Conservation (phyloP, 331 rosid species). For the Quercus phellos region DNA sequence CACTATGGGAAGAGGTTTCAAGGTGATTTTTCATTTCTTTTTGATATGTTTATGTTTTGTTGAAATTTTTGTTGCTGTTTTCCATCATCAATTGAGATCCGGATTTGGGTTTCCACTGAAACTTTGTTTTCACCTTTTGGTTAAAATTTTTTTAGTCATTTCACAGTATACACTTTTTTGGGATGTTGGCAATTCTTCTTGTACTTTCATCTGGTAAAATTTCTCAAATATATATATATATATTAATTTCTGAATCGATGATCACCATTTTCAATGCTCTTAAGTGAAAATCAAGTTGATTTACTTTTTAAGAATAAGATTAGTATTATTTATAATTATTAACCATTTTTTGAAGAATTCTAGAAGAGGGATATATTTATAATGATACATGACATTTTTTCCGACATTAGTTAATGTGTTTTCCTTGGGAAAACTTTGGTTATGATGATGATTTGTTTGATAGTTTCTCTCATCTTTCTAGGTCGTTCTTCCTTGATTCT, state of each 20-base stretch:
- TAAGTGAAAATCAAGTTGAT: too few species aligned
- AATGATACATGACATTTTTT: neutral
- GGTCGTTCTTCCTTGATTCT: neutral
- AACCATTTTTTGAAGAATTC: too few species aligned
- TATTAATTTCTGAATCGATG: neutral
- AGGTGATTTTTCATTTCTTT: slow-evolving; percentile 37
- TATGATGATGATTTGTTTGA: neutral
- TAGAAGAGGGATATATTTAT: too few species aligned
- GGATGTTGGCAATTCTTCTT: neutral
- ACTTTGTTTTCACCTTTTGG: neutral
- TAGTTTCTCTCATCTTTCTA: neutral
- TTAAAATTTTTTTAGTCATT: neutral
- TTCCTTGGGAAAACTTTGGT: neutral
- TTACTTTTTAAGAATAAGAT: too few species aligned
- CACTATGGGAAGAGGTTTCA: slow-evolving; percentile 92
- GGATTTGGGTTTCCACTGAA: neutral
- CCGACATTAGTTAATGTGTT: neutral
- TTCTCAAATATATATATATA: neutral
- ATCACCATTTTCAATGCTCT: neutral
- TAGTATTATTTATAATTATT: too few species aligned
- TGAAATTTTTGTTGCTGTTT: neutral
- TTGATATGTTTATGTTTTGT: neutral
- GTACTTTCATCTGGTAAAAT: neutral
- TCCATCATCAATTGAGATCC: neutral
- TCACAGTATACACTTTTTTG: neutral